Conservation (phyloP, 164 flowering plant genomes). For the Macadamia integrifolia region DNA sequence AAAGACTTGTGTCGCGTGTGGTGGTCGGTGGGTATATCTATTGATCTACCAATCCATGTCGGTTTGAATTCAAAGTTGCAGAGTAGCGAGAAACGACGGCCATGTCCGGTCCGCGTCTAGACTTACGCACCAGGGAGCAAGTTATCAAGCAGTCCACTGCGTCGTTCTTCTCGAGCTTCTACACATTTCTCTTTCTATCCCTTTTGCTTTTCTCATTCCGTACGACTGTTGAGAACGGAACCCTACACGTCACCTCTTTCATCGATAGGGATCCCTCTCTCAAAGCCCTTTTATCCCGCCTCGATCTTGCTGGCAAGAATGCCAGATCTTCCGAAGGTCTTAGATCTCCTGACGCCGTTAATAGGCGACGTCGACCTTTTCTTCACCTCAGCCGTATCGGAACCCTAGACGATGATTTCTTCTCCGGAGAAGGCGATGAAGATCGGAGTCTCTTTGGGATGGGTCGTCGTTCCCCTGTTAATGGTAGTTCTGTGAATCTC, state of each 20-base stretch:
- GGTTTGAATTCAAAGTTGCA: too few relatives aligned
- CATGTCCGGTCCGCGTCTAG: constrained; percentile 30
- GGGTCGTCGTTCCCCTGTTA: constrained; percentile 14
- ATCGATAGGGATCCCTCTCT: constrained; percentile 78
- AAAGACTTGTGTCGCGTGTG: neutral
- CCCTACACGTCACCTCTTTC: constrained; percentile 60
- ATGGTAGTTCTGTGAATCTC: constrained; percentile 16
- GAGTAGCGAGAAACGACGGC: constrained; percentile 13
- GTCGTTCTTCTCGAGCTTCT: constrained; percentile 36
- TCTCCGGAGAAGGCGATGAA: constrained; percentile 65
- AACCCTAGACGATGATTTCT: constrained; percentile 83
- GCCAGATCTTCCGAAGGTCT: constrained; percentile 6
- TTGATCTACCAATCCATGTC: too few relatives aligned
- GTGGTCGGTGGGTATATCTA: too few relatives aligned
- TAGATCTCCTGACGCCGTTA: constrained; percentile 14
- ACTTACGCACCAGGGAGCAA: constrained; percentile 52
- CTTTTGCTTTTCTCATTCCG: constrained; percentile 74
- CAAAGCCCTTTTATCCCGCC: constrained; percentile 62
- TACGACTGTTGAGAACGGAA: constrained; percentile 54
- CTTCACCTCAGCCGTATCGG: constrained; percentile 84
- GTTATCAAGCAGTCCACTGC: constrained; percentile 37
- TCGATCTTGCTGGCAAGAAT: constrained; percentile 38
- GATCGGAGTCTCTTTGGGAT: constrained; percentile 39
- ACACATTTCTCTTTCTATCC: constrained; percentile 64
- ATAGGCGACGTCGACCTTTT: constrained; percentile 60